phyloP scores from a whole-genome alignment of 139 green algal species.

The Haematococcus lacustris region DNA sequence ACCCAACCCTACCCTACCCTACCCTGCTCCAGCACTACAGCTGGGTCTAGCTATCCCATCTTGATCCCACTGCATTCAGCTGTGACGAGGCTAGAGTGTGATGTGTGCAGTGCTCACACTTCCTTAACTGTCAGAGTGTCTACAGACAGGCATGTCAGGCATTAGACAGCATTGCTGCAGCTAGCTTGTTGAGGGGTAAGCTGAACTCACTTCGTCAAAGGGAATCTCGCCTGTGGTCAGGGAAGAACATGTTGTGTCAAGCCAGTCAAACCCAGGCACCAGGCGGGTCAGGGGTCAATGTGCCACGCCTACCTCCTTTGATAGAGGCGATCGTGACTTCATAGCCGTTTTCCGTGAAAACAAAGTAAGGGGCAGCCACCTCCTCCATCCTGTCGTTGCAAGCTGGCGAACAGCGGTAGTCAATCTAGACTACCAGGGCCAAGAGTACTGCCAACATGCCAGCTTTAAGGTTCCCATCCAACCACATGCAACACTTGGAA shows the following conservation, averaged over 20 bases:
- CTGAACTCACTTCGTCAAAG: conserved; percentile 16
- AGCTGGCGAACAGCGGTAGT: background rate
- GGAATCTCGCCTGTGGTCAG: conserved; percentile 20
- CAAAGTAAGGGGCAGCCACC: conserved; percentile 13
- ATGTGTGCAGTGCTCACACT: too few species aligned
- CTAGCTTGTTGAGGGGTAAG: too few species aligned
- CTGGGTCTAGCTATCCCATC: too few species aligned
- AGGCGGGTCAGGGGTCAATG: background rate
- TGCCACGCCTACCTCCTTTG: conserved; percentile 12
- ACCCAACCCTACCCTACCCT: too few species aligned
- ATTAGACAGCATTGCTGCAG: too few species aligned
- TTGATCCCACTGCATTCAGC: too few species aligned
- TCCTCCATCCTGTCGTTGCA: background rate
- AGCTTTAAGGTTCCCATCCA: background rate
- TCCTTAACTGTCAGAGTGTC: too few species aligned
- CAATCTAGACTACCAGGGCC: too few species aligned
- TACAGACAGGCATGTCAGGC: too few species aligned
- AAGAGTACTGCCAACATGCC: background rate
- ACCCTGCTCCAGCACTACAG: too few species aligned
- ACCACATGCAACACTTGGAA: background rate
- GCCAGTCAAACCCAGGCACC: background rate
- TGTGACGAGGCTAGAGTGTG: too few species aligned
- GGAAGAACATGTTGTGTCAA: background rate
- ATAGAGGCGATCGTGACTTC: conserved; percentile 14
- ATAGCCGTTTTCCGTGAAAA: conserved; percentile 15